Evolutionary conservation across 306 rosid species (phyloP).

Genomic region (Ormosia emarginata): DNA sequence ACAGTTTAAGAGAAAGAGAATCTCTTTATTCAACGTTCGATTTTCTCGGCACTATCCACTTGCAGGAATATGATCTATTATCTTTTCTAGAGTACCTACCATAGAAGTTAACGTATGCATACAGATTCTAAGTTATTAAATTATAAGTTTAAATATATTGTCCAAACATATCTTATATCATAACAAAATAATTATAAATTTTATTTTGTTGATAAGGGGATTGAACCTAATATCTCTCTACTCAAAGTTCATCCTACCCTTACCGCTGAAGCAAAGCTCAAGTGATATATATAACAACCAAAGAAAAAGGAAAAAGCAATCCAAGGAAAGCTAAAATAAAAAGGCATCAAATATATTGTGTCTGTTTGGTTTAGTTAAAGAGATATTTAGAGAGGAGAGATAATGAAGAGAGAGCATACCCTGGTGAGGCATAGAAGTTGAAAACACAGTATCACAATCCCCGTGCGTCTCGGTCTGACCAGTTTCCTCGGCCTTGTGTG

Average conservation of each 20-base stretch:
- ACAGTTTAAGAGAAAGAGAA: too few species aligned
- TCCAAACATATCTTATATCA: background rate
- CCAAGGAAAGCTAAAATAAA: background rate
- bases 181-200: background rate
- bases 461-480: background rate
- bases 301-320: background rate
- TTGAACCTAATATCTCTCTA: background rate
- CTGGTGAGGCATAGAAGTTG: background rate
- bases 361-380: background rate
- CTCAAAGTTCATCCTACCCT: background rate
- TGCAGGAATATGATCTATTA: background rate
- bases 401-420: background rate
- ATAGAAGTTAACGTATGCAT: background rate
- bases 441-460: background rate
- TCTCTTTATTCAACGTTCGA: background rate
- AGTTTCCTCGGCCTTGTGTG: background rate
- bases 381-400: background rate
- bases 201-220: too few species aligned
- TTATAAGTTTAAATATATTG: background rate
- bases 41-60: background rate
- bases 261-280: background rate
- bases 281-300: background rate
- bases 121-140: background rate
- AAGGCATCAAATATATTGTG: background rate
- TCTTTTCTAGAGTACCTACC: background rate